Base-by-base conservation (phyloP, 2,329 filamentous ascomycete species). In the Harringtonia lauricola region DNA sequence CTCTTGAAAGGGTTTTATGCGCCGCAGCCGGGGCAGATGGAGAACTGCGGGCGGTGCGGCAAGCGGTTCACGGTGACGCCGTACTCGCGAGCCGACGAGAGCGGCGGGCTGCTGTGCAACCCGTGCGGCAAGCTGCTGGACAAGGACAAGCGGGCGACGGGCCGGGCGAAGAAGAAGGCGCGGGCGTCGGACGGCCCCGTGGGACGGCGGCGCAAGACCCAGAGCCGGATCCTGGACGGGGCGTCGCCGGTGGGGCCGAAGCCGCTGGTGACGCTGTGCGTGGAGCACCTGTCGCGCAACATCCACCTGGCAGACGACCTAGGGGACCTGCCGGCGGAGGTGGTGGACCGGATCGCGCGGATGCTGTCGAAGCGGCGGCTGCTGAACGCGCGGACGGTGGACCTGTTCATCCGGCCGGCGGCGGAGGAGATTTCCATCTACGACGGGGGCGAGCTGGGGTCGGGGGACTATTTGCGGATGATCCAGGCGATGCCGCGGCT, bases 11-110 rank as follows among this genome's bases (percentile, higher is more conserved):
- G 63, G 14, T 62, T 64, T 31, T 67, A 67, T 22, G 34, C 42
- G 28, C 80, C 81, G 2, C 59, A 81, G n/a, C 85, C 87, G 2
- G 88, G 86, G 3, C 90, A 96, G 60, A 76, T 90, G 56, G 87
- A 85, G 50, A 89, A 95, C 52, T 96, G 90, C 58, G 87, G 85
- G 49, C 65, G 81, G 3, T 96, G 90, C 60, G 72, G 74, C 36
- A 94, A 92, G 59, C 80, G 88, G 31, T 96, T 96, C 57, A 95
- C 87, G 0, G 89, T 96, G 36, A 95, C 90, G 0, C 75, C 86
- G 1, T 95, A 95, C 64, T 88, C 83, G 49, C 83, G 87, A 51
- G 75, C 81, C 24, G 87, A 85, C 1, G 83, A 86, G 1, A 71
- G 83, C n/a, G 89, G 89, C 4, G 21, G 36, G 43, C 68, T 96